Evolutionary conservation across 192 early-diverging fungal genomes (phyloP), one percentile per base, ranked within the genome.

Genomic region (Podila minutissima): DNA sequence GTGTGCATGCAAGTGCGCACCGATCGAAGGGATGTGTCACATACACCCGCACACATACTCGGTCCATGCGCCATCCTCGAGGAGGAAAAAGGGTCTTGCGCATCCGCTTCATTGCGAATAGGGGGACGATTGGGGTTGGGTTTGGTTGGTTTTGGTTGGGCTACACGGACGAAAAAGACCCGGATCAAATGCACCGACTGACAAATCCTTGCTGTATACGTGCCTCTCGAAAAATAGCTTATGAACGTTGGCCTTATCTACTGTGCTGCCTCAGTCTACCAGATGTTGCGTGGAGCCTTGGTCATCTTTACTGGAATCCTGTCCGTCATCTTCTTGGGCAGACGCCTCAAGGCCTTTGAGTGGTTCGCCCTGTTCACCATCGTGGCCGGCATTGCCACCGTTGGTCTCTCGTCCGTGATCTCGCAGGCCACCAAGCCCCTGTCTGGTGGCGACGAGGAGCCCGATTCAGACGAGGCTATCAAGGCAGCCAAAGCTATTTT

Each of bases 181-280:
- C 35, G 11, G 33, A 67, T 17, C 26, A 6, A 28, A 28, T 24
- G 19, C 26, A 31, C 31, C 22, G 35, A 19, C 35, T 41, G 32
- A 50, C 37, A 15, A 59, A 33, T 67, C 0, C 10, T 49, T 35
- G 69, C 55, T 13, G 41, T 31, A 29, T 19, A 46, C 31, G 35
- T 31, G 13, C 22, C 19, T 57, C 66, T 7, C 24, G n/a, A n/a
- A 26, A 15, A 62, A 32, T 67, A 91, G 90, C 83, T 99, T 31
- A 99, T 99, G 97, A 99, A 97, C 74, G 92, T 99, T 38, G 97
- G 97, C n/a, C 84, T 99, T 65, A 91, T 99, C 66, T 95, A 94
- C 72, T 93, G 94, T 37, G 87, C 93, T 6, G 95, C 95, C 1
- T 95, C 93, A 2, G 92, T 98, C 15, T 98, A 97, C 85, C 95